Conservation (phyloP, 1,139 yeast species). For the Debaryomyces fabryi region DNA sequence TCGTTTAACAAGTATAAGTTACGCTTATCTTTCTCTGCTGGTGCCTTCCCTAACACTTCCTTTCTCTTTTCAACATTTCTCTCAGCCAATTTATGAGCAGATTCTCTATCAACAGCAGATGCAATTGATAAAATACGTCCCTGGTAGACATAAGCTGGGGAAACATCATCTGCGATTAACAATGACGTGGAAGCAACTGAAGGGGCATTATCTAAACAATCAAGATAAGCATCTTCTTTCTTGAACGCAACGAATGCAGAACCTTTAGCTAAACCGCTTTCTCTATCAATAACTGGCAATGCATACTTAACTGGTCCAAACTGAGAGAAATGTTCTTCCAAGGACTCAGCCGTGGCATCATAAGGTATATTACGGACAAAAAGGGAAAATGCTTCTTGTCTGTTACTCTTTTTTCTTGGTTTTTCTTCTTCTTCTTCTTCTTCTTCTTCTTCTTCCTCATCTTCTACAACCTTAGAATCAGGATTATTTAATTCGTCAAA, state of each 20-base stretch:
- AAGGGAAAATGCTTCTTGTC: conserved; percentile 68
- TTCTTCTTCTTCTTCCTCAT: conserved; percentile 32
- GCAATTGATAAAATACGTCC: conserved; percentile 87
- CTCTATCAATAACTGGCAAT: conserved; percentile 85
- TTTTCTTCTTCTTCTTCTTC: conserved; percentile 34
- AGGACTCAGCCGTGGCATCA: conserved; percentile 82
- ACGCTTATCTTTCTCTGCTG: conserved; percentile 80
- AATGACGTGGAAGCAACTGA: conserved; percentile 73
- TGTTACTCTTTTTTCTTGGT: conserved; percentile 50
- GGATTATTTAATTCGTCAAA: conserved; percentile 19
- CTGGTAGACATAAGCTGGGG: conserved; percentile 85
- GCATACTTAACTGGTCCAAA: conserved; percentile 94
- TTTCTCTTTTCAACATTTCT: conserved; percentile 73
- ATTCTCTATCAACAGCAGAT: conserved; percentile 83
- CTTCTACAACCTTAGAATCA: conserved; percentile 32
- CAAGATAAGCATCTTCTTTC: conserved; percentile 59
- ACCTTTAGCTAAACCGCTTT: conserved; percentile 86
- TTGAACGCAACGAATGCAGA: conserved; percentile 92
- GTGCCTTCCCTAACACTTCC: conserved; percentile 77
- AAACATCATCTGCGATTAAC: conserved; percentile 88
- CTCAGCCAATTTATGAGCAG: conserved; percentile 78
- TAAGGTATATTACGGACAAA: conserved; percentile 94
- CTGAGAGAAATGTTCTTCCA: conserved; percentile 73
- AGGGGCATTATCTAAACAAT: conserved; percentile 81
- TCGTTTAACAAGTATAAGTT: conserved; percentile 85